Percentiles rank a stretch among this genome's conserved stretches.
These are phyloP conservation scores for Diacronema lutheri DNA, from an alignment of 78 protist genomes.

Conservation along the genomic window DNA sequence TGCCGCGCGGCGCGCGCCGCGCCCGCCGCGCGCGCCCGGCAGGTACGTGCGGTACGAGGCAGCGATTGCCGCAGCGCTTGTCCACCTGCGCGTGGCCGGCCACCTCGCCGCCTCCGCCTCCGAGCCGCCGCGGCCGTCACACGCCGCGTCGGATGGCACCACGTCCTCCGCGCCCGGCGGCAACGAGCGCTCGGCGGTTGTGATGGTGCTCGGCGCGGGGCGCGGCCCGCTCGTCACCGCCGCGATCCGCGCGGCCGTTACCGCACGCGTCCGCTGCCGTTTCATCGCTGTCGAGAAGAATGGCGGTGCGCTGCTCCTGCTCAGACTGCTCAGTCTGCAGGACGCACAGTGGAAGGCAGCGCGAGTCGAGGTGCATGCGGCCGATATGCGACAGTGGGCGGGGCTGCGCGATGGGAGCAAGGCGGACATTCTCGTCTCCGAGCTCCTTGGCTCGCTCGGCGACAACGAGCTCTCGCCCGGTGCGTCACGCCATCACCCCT, in stretches of 20 bases:
- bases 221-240: slow-evolving; percentile 93
- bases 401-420: not conserved
- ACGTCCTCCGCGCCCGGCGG: not conserved
- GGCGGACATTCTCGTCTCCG: slow-evolving; percentile 45
- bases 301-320: slow-evolving; percentile 91
- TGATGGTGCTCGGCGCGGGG: slow-evolving; percentile 98
- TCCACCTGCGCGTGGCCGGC: not conserved
- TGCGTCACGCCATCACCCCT: too few species aligned
- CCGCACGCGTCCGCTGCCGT: slow-evolving; percentile 14
- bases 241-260: slow-evolving; percentile 27
- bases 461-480: slow-evolving; percentile 99
- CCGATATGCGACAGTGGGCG: slow-evolving; percentile 73
- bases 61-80: not conserved
- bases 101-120: not conserved
- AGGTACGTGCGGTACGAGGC: slow-evolving; percentile 76
- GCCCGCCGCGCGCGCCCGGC: not conserved
- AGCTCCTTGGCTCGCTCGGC: slow-evolving; percentile 67
- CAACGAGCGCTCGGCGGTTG: slow-evolving; percentile 28
- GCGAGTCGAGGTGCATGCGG: slow-evolving; percentile 12
- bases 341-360: too few species aligned
- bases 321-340: slow-evolving; percentile 2
- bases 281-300: slow-evolving; percentile 96
- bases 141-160: too few species aligned
- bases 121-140: too few species aligned
- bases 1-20: not conserved